phyloP scores from a whole-genome alignment of 768 basidiomycete species.

The Lactifluus piperatus region DNA sequence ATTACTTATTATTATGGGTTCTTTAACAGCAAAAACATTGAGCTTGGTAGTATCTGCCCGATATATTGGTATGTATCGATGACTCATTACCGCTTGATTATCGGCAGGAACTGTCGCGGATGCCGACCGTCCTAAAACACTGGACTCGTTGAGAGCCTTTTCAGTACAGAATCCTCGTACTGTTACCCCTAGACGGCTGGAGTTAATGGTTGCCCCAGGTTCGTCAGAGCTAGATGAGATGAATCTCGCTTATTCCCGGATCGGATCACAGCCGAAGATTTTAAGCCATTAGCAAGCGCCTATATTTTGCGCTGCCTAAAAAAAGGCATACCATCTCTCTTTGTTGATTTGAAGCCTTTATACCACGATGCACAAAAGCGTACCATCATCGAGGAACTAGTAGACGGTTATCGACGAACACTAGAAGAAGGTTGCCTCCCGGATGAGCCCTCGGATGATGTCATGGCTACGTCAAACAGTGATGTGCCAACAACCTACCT shows the following conservation, averaged over 20 bases:
- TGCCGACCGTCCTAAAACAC: slow-evolving; percentile 41
- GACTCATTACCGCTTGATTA: neutral
- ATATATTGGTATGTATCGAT: neutral
- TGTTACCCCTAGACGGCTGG: slow-evolving; percentile 62
- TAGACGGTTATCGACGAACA: slow-evolving; percentile 40
- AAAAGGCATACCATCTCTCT: slow-evolving; percentile 89
- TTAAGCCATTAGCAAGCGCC: slow-evolving; percentile 49
- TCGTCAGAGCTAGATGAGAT: neutral
- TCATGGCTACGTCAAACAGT: slow-evolving; percentile 18
- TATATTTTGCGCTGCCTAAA: slow-evolving; percentile 66
- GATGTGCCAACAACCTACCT: slow-evolving; percentile 77
- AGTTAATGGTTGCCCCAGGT: slow-evolving; percentile 57
- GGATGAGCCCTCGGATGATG: neutral
- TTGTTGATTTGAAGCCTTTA: slow-evolving; percentile 83
- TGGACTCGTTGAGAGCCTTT: slow-evolving; percentile 52
- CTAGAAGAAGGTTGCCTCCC: slow-evolving; percentile 26
- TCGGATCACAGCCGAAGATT: slow-evolving; percentile 47
- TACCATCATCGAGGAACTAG: slow-evolving; percentile 56
- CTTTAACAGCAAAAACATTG: slow-evolving; percentile 54
- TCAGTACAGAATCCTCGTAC: slow-evolving; percentile 56
- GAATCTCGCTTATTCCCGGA: neutral
- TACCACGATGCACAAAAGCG: slow-evolving; percentile 62
- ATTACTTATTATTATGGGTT: slow-evolving; percentile 74
- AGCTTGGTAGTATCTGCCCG: slow-evolving; percentile 42
- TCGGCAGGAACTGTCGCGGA: slow-evolving; percentile 36